Evolutionary conservation across 2,329 filamentous ascomycete genomes (phyloP).

Genomic region (Lomentospora prolificans): DNA sequence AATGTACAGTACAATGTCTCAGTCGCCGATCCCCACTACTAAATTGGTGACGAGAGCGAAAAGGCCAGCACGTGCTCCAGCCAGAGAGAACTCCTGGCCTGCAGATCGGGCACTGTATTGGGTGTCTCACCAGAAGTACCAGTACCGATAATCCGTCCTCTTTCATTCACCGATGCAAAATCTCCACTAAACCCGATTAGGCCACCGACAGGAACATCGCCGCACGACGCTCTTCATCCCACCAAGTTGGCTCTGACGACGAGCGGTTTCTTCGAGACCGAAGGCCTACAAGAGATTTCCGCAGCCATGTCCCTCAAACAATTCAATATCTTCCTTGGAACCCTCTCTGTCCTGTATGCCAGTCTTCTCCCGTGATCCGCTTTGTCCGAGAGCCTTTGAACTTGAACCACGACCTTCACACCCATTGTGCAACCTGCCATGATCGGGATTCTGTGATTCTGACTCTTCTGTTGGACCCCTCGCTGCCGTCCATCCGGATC

Average conservation of each 20-base stretch:
- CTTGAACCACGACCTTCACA: neutral
- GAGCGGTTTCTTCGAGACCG: neutral
- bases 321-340: constrained; percentile 1
- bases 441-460: neutral
- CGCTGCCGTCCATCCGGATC: neutral
- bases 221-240: neutral
- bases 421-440: neutral
- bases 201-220: constrained; percentile 2
- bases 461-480: neutral
- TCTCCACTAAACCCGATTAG: neutral
- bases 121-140: neutral
- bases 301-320: neutral
- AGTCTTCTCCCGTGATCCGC: neutral
- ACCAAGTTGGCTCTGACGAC: neutral
- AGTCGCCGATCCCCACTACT: neutral
- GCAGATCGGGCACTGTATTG: neutral
- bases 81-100: neutral
- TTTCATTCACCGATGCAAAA: neutral
- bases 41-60: neutral
- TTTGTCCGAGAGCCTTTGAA: neutral
- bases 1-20: neutral
- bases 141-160: neutral
- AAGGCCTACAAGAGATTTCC: neutral
- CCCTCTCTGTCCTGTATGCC: neutral
- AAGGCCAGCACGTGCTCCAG: neutral